phyloP scores from a whole-genome alignment of 2,329 filamentous ascomycete genomes.

The Alternaria postmessia region DNA sequence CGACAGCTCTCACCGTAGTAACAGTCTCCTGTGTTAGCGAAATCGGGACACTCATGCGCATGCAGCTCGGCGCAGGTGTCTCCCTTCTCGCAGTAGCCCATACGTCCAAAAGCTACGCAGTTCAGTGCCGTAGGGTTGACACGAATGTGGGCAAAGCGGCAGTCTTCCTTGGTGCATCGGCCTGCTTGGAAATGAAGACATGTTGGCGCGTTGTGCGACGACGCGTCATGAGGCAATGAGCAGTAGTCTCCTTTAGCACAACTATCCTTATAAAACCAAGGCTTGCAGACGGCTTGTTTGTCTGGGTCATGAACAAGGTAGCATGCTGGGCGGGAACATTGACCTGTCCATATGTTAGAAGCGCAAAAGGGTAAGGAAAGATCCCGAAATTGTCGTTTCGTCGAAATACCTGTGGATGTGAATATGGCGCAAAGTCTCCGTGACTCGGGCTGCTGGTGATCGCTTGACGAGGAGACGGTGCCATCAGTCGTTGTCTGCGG shows the following conservation, averaged over 20 bases:
- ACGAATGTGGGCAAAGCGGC: slow-evolving; percentile 85
- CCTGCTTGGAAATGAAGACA: slow-evolving; percentile 92
- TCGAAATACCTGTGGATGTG: slow-evolving; percentile 45
- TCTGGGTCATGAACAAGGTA: slow-evolving; percentile 82
- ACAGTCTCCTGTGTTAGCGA: slow-evolving; percentile 89
- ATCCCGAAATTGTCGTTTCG: slow-evolving; percentile 16
- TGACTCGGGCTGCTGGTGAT: slow-evolving; percentile 15
- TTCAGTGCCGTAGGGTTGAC: slow-evolving; percentile 80
- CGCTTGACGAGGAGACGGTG: slow-evolving; percentile 8
- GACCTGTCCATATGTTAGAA: slow-evolving; percentile 61
- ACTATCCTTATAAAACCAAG: slow-evolving; percentile 79
- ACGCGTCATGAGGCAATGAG: slow-evolving; percentile 88
- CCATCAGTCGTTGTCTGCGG: slow-evolving; percentile 6
- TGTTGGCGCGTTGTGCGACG: slow-evolving; percentile 81
- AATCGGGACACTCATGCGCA: slow-evolving; percentile 92
- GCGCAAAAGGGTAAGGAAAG: slow-evolving; percentile 1
- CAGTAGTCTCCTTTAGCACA: slow-evolving; percentile 82
- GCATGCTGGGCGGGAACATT: slow-evolving; percentile 84
- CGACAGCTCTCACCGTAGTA: slow-evolving; percentile 77
- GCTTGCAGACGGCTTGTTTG: slow-evolving; percentile 91
- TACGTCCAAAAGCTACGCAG: slow-evolving; percentile 82
- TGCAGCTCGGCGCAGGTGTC: slow-evolving; percentile 80
- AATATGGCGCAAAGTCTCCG: slow-evolving; percentile 35
- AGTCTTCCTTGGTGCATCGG: slow-evolving; percentile 85
- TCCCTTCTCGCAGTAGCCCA: slow-evolving; percentile 90